Evolutionary conservation across 2,329 filamentous ascomycete species (phyloP).

Genomic region (Aschersonia sp.): DNA sequence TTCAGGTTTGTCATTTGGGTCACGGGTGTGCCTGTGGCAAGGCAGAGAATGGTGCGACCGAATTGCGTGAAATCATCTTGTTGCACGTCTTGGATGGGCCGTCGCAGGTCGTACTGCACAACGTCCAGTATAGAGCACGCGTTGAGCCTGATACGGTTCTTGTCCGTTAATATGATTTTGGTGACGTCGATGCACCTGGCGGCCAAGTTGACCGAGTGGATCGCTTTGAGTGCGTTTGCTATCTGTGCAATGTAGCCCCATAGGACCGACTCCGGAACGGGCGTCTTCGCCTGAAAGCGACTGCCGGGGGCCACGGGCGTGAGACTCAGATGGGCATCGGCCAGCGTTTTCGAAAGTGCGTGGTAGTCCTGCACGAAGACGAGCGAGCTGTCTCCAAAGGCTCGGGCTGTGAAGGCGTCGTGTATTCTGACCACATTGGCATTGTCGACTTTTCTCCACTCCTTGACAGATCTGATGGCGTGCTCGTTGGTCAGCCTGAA

Average conservation of each 20-base stretch:
- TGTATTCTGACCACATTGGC: slow-evolving; percentile 74
- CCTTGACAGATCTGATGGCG: slow-evolving; percentile 71
- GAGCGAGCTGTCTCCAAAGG: slow-evolving; percentile 88
- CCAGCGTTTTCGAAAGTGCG: slow-evolving; percentile 77
- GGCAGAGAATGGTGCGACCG: slow-evolving; percentile 68
- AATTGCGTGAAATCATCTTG: slow-evolving; percentile 78
- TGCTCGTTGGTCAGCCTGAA: slow-evolving; percentile 82
- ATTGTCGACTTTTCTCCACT: slow-evolving; percentile 77
- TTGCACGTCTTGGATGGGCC: slow-evolving; percentile 61
- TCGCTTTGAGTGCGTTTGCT: slow-evolving; percentile 71
- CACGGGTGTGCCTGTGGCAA: slow-evolving; percentile 55
- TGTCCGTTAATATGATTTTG: slow-evolving; percentile 83
- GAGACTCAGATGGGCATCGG: slow-evolving; percentile 58
- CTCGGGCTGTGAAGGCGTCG: slow-evolving; percentile 84
- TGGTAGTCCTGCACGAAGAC: slow-evolving; percentile 92
- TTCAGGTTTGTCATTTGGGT: slow-evolving; percentile 44
- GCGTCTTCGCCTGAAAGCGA: slow-evolving; percentile 28
- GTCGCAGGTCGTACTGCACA: slow-evolving; percentile 61
- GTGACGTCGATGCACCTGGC: slow-evolving; percentile 75
- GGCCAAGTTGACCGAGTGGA: slow-evolving; percentile 69
- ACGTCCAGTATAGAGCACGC: slow-evolving; percentile 86
- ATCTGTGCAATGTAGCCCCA: slow-evolving; percentile 94
- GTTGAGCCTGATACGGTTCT: slow-evolving; percentile 77
- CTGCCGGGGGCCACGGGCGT: slow-evolving; percentile 22
- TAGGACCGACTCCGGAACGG: slow-evolving; percentile 57